Conservation (phyloP, 2,329 filamentous ascomycete species). For the Elsinoe fawcettii region DNA sequence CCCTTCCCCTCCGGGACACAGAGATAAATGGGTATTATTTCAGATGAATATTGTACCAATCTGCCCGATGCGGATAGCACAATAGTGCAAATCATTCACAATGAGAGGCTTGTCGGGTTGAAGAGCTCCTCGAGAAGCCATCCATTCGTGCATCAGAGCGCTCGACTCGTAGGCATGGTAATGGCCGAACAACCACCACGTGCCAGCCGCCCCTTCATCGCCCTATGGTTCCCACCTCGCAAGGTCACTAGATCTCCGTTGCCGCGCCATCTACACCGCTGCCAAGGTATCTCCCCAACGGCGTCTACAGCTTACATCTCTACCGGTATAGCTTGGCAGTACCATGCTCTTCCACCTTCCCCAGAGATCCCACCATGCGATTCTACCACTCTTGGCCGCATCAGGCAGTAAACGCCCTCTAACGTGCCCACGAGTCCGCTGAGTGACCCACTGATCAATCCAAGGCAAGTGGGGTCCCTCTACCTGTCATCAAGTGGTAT, state of each 20-base stretch:
- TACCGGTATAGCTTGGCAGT: not conserved
- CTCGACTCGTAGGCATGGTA: too few relatives aligned
- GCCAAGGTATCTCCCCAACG: slow-evolving; percentile 6
- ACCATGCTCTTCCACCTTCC: not conserved
- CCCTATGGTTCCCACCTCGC: not conserved
- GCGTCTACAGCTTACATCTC: not conserved
- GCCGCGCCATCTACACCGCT: slow-evolving; percentile 12
- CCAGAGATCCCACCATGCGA: not conserved
- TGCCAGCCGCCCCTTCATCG: not conserved
- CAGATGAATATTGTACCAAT: too few relatives aligned
- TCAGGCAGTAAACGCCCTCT: not conserved
- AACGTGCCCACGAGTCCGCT: not conserved
- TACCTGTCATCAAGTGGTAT: not conserved
- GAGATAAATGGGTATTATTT: too few relatives aligned
- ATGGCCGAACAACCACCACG: not conserved
- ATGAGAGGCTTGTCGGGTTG: too few relatives aligned
- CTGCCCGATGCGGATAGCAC: too few relatives aligned
- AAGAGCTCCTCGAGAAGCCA: too few relatives aligned
- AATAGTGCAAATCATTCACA: too few relatives aligned
- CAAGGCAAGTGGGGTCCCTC: not conserved
- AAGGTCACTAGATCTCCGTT: slow-evolving; percentile 7
- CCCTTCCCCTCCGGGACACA: not conserved
- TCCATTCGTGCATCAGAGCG: too few relatives aligned
- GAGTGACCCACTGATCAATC: not conserved
- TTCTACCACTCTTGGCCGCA: not conserved